These are phyloP conservation scores for Rhinocladiella similis DNA, from an alignment of 2,329 filamentous ascomycete genomes.

Conservation along the genomic window DNA sequence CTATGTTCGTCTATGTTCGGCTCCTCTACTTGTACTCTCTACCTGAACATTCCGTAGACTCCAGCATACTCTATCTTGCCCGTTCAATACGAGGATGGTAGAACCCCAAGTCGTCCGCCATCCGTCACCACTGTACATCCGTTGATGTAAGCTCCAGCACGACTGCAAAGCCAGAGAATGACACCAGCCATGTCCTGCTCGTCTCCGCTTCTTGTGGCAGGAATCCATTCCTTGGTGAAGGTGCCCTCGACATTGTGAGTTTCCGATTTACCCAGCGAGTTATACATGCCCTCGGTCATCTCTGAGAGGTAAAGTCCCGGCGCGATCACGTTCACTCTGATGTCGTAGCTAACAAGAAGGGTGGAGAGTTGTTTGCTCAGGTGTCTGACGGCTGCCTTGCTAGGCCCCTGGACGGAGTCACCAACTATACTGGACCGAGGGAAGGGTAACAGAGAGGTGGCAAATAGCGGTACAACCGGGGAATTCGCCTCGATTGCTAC, in stretches of 20 bases:
- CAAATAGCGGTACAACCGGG: too few species aligned
- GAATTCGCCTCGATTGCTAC: not conserved
- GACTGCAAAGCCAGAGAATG: constrained; percentile 64
- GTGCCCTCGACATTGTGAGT: constrained; percentile 40
- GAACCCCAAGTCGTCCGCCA: constrained; percentile 59
- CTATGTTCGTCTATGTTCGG: not conserved
- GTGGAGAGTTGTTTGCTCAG: constrained; percentile 53
- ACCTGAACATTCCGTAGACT: too few species aligned
- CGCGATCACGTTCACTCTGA: constrained; percentile 52
- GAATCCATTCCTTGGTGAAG: constrained; percentile 49
- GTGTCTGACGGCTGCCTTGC: constrained; percentile 50
- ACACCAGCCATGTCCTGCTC: constrained; percentile 65
- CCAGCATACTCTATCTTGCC: not conserved
- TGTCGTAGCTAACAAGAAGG: constrained; percentile 39
- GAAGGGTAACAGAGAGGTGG: not conserved
- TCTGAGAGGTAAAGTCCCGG: constrained; percentile 61
- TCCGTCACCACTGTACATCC: constrained; percentile 64
- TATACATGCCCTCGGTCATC: constrained; percentile 55
- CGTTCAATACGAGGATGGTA: constrained; percentile 56
- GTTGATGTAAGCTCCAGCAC: constrained; percentile 66
- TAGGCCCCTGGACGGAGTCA: not conserved
- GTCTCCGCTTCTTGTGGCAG: constrained; percentile 57
- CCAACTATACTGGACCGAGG: not conserved
- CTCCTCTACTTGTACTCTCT: too few species aligned
- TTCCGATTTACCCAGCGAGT: constrained; percentile 35